Evolutionary conservation across 176 grass and related monocot genomes (phyloP), one percentile per base, ranked within the genome.

Genomic region (Carex myosuroides): DNA sequence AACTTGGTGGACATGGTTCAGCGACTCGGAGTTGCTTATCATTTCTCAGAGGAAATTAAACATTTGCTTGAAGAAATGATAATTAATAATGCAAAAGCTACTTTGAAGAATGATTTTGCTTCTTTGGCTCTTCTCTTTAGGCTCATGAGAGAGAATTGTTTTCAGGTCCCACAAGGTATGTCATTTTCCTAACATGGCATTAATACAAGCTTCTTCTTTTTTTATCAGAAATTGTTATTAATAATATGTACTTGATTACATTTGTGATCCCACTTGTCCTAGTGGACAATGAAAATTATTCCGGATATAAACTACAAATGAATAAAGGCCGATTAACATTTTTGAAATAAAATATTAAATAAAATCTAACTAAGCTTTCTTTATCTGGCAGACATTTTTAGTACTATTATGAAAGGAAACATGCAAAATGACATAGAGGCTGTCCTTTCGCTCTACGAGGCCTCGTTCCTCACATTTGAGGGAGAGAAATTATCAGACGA

Each of bases 11-110:
- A 85, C 35, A 67, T 69, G 33, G 41, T 91, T 59, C 89, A 94
- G 54, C 83, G 81, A 6, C 85, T 89, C 0, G 89, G 89, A 11
- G 41, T 94, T 9, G 81, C 84, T 0, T 89, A 87, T 66, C 91
- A 89, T 53, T 93, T 93, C 10, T 6, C 86, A 12, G 55, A 83
- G 2, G 91, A 91, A 42, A 90, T 89, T 13, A 87, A 54, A 54
- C 30, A 30, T 2, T 64, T 87, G 6, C 84, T 87, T 55, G 1
- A 17, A 5, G 60, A 84, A 55, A 75, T 81, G 17, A 17, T 48
- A 8, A 44, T 79, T 1, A 37, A 83, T 35, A 14, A 79, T 10
- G 60, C 61, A 66, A 68, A 84, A 16, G 33, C 18, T 37, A 39
- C 8, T 1, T 53, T 65, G 1, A 69, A 64, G 18, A 62, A 90